Base-by-base conservation (phyloP, 2,329 filamentous ascomycete genomes). In the Hymenoscyphus fructigenus region DNA sequence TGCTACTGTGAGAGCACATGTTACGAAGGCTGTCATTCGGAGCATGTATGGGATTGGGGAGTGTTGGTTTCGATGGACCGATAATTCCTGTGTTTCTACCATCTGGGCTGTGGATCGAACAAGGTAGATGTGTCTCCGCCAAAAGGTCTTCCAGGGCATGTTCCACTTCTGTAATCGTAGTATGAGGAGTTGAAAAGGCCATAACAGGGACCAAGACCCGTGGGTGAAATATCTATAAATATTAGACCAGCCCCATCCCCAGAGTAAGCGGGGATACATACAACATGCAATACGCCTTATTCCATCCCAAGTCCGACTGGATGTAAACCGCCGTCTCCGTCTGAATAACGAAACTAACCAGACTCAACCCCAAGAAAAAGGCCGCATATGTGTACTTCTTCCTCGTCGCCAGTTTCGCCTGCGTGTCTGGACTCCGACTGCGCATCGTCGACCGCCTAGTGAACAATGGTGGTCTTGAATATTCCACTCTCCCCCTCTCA, bases 231-330 rank as follows among this genome's bases (percentile, higher is more conserved):
- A 90, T 55, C 85, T 88, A 72, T 6, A 14, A 5, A 1, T 20
- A 53, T 10, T 41, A 36, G 66, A 67, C 67, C 47, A 59, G 53
- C 59, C 50, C 36, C 10, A 53, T 53, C 47, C 9, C 47, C 14
- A 26, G 9, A 26, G 20, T 53, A 20, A 23, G 29, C n/a, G 34
- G 26, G 23, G 10, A 36, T 36, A 77, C 80, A 80, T 80, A 97
- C 83, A 99, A 87, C 95, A 99, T 99, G 82, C 92, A 96, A 81
- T 97, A 99, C n/a, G 95, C 92, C 81, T 99, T 99, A 80, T 96
- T 87, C 95, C 95, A 99, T 68, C 91, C 88, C 68, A 97, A 80
- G 66, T 95, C 88, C 76, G 94, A 89, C 80, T 98, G 94, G 67
- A 99, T 95, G 79, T 97, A 93, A 10, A 96, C 89, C 12, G 93